Base-by-base conservation (phyloP, 495 filamentous ascomycete genomes). In the Xanthoparmelia taractica region DNA sequence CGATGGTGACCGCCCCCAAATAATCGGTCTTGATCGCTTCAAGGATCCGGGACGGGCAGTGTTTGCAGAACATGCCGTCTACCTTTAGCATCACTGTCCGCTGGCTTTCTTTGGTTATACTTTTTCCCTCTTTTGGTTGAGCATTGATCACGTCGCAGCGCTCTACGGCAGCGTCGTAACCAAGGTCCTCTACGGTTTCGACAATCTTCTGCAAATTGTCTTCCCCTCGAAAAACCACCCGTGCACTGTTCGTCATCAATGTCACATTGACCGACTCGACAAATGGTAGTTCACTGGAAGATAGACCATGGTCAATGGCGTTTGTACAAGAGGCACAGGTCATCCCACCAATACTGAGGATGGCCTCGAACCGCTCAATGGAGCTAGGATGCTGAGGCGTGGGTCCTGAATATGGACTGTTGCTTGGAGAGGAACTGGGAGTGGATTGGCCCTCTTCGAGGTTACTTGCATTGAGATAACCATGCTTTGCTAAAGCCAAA, bases 41-140 rank as follows among this genome's bases (percentile, higher is more conserved):
- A 1, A 78, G 65, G 20, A 96, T 78, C 37, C 83, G 81, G 12
- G 75, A 73, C 3, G 92, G 87, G 68, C 94, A 97, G 71, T 92
- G 87, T 43, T 84, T 80, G 74, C 93, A 97, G 74, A 87, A 93
- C 82, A 97, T 91, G 47, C 94, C 93, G 47, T 89, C 82, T 47
- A 97, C 80, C 38, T 67, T 78, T 65, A 96, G 85, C 57, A 74
- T 74, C 17, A 92, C 78, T 7, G 82, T 84, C 61, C 92, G 78
- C 29, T 79, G 71, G 20, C 71, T 43, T 31, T 34, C 38, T 43
- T 75, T 69, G 0, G 64, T 56, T 33, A 59, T 45, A 17, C 50
- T 59, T 4, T 50, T 29, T 4, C 60, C 65, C 13, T 64, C 40
- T 8, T 40, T 36, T 58, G 50, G 40, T 45, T 52, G 25, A 48